These are phyloP conservation scores for Casaregolazyma lundiana DNA, from an alignment of 1,139 yeast species.

Conservation along the genomic window DNA sequence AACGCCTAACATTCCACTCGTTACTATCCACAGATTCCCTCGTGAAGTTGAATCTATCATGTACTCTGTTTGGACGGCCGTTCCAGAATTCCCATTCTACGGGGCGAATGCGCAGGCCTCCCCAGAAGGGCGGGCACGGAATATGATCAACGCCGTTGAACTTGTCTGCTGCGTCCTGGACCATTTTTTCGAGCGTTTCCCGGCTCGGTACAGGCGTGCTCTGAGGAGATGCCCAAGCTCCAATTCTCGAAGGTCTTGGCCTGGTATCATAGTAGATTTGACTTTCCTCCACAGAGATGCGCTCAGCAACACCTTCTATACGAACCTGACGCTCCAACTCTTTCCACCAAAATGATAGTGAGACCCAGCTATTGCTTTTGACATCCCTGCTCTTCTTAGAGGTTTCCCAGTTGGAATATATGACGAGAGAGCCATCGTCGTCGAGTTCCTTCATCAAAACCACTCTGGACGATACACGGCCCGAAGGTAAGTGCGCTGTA, in stretches of 20 bases:
- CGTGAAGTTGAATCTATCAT: conserved; percentile 78
- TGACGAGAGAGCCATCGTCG: conserved; percentile 66
- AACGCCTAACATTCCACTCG: conserved; percentile 61
- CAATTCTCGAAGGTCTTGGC: conserved; percentile 88
- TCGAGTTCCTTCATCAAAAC: conserved; percentile 89
- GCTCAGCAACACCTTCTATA: conserved; percentile 80
- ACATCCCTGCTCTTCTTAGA: conserved; percentile 77
- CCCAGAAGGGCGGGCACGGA: conserved; percentile 95
- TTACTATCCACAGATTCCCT: conserved; percentile 37
- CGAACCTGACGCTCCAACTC: conserved; percentile 86
- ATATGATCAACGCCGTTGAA: conserved; percentile 57
- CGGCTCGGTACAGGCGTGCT: conserved; percentile 55
- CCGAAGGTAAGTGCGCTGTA: conserved; percentile 82
- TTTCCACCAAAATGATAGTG: conserved; percentile 92
- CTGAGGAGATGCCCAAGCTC: conserved; percentile 98
- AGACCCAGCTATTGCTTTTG: conserved; percentile 67
- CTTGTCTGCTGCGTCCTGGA: conserved; percentile 45
- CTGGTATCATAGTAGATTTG: conserved; percentile 77
- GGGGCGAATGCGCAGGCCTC: conserved; percentile 85
- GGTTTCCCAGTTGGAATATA: conserved; percentile 87
- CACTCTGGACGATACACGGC: conserved; percentile 77
- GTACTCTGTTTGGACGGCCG: conserved; percentile 84
- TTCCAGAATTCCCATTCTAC: conserved; percentile 96
- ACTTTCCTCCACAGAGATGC: conserved; percentile 66
- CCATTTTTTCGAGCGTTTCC: conserved; percentile 53